Base-by-base conservation (phyloP, 2,329 filamentous ascomycete genomes). In the Talaromyces sp. region DNA sequence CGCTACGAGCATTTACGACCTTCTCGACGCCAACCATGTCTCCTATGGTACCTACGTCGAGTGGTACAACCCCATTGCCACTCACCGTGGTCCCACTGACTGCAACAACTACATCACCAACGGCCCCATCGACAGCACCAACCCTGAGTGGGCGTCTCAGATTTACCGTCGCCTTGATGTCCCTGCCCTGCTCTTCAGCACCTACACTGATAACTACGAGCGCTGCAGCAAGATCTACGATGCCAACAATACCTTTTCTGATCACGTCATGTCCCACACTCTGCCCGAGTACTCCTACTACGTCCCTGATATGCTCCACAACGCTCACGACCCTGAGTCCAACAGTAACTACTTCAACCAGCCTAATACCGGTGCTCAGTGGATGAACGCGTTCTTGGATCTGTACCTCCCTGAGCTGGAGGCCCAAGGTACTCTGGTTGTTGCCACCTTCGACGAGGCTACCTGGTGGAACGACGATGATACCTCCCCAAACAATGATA, bases 371-470 rank as follows among this genome's bases (percentile, higher is more conserved):
- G 42, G 40, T 4, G 57, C 8, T 8, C 30, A 33, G 16, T 59
- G 57, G 57, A 23, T 59, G 27, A 65, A 65, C 57, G 44, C 64
- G 4, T 65, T 57, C 50, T 52, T 65, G 31, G 65, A 66, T 27
- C 23, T 66, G 36, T 66, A 65, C 52, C 59, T 66, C 8, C 63
- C 61, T 16, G 59, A 65, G 30, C 57, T 66, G 3, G 59, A 61
- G 30, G 57, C 47, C 9, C 65, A 66, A 54, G 65, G 64, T 42
- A 65, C 65, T n/a, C 56, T 66, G 12, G 64, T 66, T 5, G 61
- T 66, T 8, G 64, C 64, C 9, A 65, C 61, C 14, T 65, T 63
- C 16, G 65, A 66, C 57, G 65, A 66, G 44, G 65, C 65, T 23
- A 66, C 65, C 51, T 66, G 64, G 65, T 27, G 16, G 56, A 65